Conservation (phyloP, 305 asterid species). For the Andrographis paniculata region DNA sequence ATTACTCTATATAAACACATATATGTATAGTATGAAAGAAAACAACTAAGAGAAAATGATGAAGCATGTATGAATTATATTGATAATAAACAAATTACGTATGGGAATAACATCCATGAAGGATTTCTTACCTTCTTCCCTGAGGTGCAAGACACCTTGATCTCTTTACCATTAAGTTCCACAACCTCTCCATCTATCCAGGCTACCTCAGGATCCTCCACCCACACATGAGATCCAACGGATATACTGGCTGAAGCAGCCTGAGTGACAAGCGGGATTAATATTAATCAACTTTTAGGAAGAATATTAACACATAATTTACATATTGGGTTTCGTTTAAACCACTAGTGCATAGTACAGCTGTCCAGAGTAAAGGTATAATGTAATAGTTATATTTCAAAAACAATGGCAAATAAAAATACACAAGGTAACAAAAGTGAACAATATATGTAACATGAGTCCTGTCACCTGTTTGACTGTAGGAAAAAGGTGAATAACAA, state of each 20-base stretch:
- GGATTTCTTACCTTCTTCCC: slow-evolving; percentile 60
- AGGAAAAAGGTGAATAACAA: neutral
- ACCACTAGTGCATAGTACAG: too few relatives aligned
- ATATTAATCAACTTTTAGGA: slow-evolving; percentile 8
- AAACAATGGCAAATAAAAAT: neutral
- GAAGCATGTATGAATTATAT: too few relatives aligned
- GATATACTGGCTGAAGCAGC: slow-evolving; percentile 50
- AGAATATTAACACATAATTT: neutral
- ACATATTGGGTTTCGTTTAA: neutral
- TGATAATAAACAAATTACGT: slow-evolving; percentile 1
- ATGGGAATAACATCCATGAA: neutral
- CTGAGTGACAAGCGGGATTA: slow-evolving; percentile 33
- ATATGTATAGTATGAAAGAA: too few relatives aligned
- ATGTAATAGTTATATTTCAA: too few relatives aligned
- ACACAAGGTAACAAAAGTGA: too few relatives aligned
- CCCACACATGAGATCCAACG: slow-evolving; percentile 95
- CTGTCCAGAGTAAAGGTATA: too few relatives aligned
- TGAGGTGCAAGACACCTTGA: slow-evolving; percentile 54
- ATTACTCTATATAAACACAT: too few relatives aligned
- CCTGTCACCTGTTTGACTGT: neutral
- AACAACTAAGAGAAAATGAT: neutral
- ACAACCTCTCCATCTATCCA: slow-evolving; percentile 86
- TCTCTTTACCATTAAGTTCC: slow-evolving; percentile 58
- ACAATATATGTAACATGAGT: neutral
- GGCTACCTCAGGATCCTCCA: slow-evolving; percentile 81